Percentiles rank a stretch among this genome's conserved stretches.
Conservation (phyloP, 2,329 filamentous ascomycete genomes). For the Graphium sp. region DNA sequence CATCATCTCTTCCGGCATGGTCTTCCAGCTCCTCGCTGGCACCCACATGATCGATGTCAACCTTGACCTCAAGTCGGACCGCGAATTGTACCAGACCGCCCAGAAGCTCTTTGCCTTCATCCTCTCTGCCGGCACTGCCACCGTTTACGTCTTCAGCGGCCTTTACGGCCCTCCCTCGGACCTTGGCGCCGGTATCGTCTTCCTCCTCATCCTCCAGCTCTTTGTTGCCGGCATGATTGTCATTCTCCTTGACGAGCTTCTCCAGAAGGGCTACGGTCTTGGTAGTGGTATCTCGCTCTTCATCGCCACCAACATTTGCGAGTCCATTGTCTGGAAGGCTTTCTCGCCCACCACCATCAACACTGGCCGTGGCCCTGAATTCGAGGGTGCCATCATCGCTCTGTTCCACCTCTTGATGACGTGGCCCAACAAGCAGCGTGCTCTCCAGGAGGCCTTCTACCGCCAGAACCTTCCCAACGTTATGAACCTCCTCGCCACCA, state of each 20-base stretch:
- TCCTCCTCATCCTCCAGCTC: conserved; percentile 94
- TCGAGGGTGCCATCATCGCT: conserved; percentile 94
- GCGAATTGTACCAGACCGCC: conserved; percentile 98
- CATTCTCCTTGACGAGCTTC: conserved; percentile 94
- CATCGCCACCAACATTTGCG: conserved; percentile 99
- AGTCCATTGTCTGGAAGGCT: conserved; percentile 99
- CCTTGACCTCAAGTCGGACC: conserved; percentile 98
- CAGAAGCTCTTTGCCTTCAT: conserved; percentile 99
- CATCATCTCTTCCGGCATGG: conserved; percentile 99
- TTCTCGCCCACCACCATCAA: conserved; percentile 99
- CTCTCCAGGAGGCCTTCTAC: conserved; percentile 97
- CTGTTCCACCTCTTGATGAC: conserved; percentile 96
- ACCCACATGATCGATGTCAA: conserved; percentile 99
- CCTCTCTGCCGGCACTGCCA: conserved; percentile 91
- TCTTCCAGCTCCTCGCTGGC: conserved; percentile 98
- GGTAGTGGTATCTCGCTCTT: conserved; percentile 98
- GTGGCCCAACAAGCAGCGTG: conserved; percentile 98
- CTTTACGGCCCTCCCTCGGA: conserved; percentile 95
- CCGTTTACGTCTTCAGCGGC: conserved; percentile 94
- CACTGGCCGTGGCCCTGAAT: conserved; percentile 96
- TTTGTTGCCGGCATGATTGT: conserved; percentile 96
- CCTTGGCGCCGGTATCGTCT: conserved; percentile 93
- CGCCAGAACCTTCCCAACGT: conserved; percentile 98
- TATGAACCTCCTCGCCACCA: conserved; percentile 92
- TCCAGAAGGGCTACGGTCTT: conserved; percentile 98